Base-by-base conservation (phyloP, 129 eudicot species). In the Calendula officinalis region DNA sequence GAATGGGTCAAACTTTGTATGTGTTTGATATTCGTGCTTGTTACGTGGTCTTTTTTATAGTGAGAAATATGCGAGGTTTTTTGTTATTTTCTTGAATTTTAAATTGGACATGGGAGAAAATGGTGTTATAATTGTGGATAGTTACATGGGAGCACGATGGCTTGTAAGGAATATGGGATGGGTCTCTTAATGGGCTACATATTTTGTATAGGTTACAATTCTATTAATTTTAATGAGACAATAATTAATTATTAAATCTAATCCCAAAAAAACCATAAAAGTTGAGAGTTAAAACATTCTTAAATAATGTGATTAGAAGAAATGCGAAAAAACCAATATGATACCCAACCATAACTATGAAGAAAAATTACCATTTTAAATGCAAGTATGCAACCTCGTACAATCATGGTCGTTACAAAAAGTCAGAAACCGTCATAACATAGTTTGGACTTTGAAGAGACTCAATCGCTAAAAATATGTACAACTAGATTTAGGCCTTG, bases 141-240 rank as follows among this genome's bases (percentile, higher is more conserved):
- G 11, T 57, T 72, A 72, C 77, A 72, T 44, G 65, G 51, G 41
- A 62, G 65, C 77, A 63, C 77, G 65, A 72, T 54, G 56, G 50
- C 58, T 72, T 43, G 59, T 50, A 52, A 50, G 50, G 13, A 22
- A 65, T 7, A 67, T 53, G 12, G 53, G 35, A 35, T 8, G 8
- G 7, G 8, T 35, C 6, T 43, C 33, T 6, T 38, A 52, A 39
- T 41, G 38, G 51, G 15, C 62, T 52, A 66, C 38, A 32, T 47
- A 52, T 27, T 60, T 45, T 45, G 38, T 14, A 7, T 32, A 53
- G 11, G 37, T 22, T 30, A 27, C 1, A 17, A 7, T 7, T 53
- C 10, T 30, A 30, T 53, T 27, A 22, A 6, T 6, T 30, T 27
- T 32, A 22, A 33, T 30, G 4, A 10, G 7, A 30, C 9, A 53